Conservation (phyloP, 1,284 basidiomycete species). For the Papiliotrema flavescens region DNA sequence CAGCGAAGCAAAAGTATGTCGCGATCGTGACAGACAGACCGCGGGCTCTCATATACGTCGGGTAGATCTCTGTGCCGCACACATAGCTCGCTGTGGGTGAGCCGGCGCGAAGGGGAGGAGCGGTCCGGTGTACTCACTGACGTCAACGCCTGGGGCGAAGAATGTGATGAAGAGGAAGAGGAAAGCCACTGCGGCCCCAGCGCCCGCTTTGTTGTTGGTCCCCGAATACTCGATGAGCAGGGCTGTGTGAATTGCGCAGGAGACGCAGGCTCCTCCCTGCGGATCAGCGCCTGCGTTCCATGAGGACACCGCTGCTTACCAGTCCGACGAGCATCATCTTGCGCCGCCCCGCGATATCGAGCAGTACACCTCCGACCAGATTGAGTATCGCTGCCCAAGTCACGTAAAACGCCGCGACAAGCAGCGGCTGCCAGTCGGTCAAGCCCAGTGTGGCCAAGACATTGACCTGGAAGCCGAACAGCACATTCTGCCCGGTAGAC, state of each 20-base stretch:
- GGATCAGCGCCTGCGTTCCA: neutral
- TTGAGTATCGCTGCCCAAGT: constrained; percentile 5
- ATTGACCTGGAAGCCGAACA: constrained; percentile 5
- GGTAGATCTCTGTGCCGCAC: too few relatives aligned
- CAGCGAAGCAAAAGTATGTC: too few relatives aligned
- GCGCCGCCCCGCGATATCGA: constrained; percentile 5
- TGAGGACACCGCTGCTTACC: neutral
- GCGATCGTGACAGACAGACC: too few relatives aligned
- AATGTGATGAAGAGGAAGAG: constrained; percentile 10
- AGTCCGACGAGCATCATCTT: constrained; percentile 2
- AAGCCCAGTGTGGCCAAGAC: constrained; percentile 4
- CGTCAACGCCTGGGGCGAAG: constrained; percentile 9
- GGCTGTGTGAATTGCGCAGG: constrained; percentile 1
- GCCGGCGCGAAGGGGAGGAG: too few relatives aligned
- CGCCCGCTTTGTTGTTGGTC: constrained; percentile 4
- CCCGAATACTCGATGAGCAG: constrained; percentile 2
- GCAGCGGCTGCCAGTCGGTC: constrained; percentile 1
- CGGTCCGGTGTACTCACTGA: constrained; percentile 9
- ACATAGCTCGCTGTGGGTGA: too few relatives aligned
- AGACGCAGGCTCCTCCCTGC: neutral
- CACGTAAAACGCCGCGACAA: constrained; percentile 6
- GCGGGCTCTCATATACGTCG: too few relatives aligned
- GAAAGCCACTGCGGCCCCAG: constrained; percentile 6
- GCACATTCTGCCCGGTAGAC: constrained; percentile 6
- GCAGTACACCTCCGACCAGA: neutral